These are phyloP conservation scores for Ophiostoma sp. DNA, from an alignment of 2,329 filamentous ascomycete genomes.

Conservation along the genomic window DNA sequence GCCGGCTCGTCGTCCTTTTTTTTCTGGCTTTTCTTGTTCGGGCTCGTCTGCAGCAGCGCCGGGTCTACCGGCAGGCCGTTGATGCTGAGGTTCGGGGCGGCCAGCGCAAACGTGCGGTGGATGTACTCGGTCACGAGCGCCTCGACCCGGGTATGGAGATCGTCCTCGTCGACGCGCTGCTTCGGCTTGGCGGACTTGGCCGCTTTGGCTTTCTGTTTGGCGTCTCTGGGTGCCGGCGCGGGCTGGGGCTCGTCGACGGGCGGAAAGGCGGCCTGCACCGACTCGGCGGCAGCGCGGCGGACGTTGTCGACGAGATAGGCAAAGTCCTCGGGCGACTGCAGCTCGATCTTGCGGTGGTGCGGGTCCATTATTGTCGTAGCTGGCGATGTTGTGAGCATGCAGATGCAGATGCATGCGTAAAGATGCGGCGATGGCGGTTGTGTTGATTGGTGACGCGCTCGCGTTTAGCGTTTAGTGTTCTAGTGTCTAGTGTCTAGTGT, in stretches of 20 bases:
- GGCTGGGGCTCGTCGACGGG: slow-evolving; percentile 42
- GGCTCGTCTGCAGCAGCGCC: slow-evolving; percentile 27
- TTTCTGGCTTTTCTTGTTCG: slow-evolving; percentile 9
- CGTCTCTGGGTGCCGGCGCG: neutral
- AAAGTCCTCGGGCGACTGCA: slow-evolving; percentile 70
- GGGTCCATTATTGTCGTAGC: slow-evolving; percentile 32
- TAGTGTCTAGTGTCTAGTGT: neutral
- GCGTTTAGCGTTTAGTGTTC: neutral
- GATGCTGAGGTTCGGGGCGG: slow-evolving; percentile 55
- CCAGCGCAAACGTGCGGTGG: slow-evolving; percentile 52
- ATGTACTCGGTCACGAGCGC: slow-evolving; percentile 60
- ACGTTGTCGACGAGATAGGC: slow-evolving; percentile 64
- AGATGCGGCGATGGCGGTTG: no score
- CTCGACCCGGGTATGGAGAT: slow-evolving; percentile 54
- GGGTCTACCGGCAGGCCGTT: slow-evolving; percentile 52
- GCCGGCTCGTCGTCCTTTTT: slow-evolving; percentile 33
- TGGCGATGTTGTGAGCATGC: no score
- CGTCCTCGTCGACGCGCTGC: slow-evolving; percentile 39
- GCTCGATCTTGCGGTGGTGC: slow-evolving; percentile 73
- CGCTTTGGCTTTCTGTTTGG: neutral
- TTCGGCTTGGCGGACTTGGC: neutral
- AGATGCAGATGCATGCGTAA: no score
- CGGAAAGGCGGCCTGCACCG: slow-evolving; percentile 63
- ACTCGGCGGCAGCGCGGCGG: slow-evolving; percentile 60
- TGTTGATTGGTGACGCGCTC: neutral